A percentile compares a stretch with the other conserved stretches of the same genome.
These are phyloP conservation scores for Rutidosis leptorrhynchoides DNA, from an alignment of 129 eudicot genomes.

Conservation along the genomic window DNA sequence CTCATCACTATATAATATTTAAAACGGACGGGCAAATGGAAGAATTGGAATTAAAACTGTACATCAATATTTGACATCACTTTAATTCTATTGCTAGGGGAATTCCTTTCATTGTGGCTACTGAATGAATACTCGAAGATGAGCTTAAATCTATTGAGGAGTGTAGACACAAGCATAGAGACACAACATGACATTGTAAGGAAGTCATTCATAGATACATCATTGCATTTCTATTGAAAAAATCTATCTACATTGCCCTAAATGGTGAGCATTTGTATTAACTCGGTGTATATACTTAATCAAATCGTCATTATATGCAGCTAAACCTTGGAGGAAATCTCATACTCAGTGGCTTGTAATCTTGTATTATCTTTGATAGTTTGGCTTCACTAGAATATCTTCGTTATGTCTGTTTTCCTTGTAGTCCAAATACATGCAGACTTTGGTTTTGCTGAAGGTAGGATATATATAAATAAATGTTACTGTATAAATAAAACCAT, in stretches of 20 bases:
- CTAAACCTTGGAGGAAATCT: constrained; percentile 1
- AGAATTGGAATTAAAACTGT: neutral
- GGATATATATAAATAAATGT: too few species aligned
- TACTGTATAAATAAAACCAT: too few species aligned
- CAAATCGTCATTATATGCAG: neutral
- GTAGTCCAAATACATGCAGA: too few species aligned
- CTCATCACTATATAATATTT: neutral
- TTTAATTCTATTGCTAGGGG: constrained; percentile 41
- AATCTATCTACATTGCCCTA: constrained; percentile 3
- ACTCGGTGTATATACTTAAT: neutral
- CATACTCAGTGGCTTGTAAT: neutral
- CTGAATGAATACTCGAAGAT: constrained; percentile 31
- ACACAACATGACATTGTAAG: neutral
- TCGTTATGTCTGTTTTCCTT: neutral
- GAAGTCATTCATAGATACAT: constrained; percentile 6
- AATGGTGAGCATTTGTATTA: neutral
- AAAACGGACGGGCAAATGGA: neutral
- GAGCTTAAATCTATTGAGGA: neutral
- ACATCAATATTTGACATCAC: constrained; percentile 10
- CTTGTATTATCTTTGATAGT: neutral
- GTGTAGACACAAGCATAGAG: neutral
- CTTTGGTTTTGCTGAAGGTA: too few species aligned
- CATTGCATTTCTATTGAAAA: neutral
- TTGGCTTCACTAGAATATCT: neutral
- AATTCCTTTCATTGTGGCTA: constrained; percentile 46